phyloP scores from a whole-genome alignment of 106 monocot genomes.

The Dioscorea alata region DNA sequence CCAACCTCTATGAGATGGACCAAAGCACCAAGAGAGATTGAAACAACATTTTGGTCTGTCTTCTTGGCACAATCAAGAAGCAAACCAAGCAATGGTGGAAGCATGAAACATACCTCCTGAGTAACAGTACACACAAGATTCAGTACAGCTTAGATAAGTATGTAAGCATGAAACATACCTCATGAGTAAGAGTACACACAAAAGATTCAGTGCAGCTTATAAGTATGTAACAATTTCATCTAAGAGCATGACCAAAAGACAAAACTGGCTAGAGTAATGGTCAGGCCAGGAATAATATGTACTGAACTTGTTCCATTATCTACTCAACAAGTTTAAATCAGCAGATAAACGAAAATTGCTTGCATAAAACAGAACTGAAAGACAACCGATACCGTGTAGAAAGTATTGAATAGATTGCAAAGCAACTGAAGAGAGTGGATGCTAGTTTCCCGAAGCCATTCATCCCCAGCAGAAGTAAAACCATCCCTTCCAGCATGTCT shows the following conservation, averaged over 20 bases:
- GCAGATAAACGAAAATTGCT: too few relatives aligned
- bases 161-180: slow-evolving; percentile 33
- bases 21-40: slow-evolving; percentile 90
- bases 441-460: slow-evolving; percentile 94
- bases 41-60: slow-evolving; percentile 93
- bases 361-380: too few relatives aligned
- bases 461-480: slow-evolving; percentile 63
- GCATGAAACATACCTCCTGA: slow-evolving; percentile 97
- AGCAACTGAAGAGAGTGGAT: slow-evolving; percentile 95
- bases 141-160: too few relatives aligned
- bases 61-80: slow-evolving; percentile 99
- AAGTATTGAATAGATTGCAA: slow-evolving; percentile 97
- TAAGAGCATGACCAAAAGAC: too few relatives aligned
- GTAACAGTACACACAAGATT: background rate
- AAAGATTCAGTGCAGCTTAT: too few relatives aligned
- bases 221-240: too few relatives aligned
- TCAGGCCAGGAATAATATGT: too few relatives aligned
- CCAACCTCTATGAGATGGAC: slow-evolving; percentile 97
- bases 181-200: slow-evolving; percentile 30
- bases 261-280: too few relatives aligned
- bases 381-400: slow-evolving; percentile 62
- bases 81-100: slow-evolving; percentile 76
- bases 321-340: too few relatives aligned
- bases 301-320: too few relatives aligned
- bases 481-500: slow-evolving; percentile 84